Evolutionary conservation across 345 rosid genomes (phyloP), one percentile per base, ranked within the genome.

Genomic region (Moricandia arvensis): DNA sequence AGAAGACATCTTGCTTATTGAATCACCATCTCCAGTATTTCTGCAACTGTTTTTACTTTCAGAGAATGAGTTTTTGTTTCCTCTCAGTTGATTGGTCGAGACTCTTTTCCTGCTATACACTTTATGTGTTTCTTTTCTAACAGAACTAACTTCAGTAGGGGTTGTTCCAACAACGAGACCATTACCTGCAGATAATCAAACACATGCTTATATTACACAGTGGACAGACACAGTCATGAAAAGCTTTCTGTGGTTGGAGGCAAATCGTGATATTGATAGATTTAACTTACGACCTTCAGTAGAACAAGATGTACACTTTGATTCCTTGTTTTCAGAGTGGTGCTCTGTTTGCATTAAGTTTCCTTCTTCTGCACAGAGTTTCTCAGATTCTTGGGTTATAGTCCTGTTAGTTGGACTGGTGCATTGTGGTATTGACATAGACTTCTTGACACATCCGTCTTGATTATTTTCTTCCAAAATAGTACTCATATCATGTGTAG

Each of bases 81-180:
- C 61, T 69, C 43, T 61, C 67, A 69, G 59, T 60, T 73, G 68
- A 67, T 62, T 34, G 51, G 71, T 61, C 65, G 80, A 70, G 75
- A 83, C 75, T 61, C 78, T 84, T 66, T 78, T 90, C 76, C 91
- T 83, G 62, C 69, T 66, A 67, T 90, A 90, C 35, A 88, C 87
- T 75, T 68, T 86, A 69, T 68, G 72, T 16, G 69, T 79, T 72
- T 63, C 68, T 80, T 80, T 63, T 33, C 54, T 63, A 45, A 38
- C 37, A 33, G 83, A 76, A 45, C 41, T 59, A 51, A 60, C 63
- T 66, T 73, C 72, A 63, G 59, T 54, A 55, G 77, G 58, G 64
- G 59, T 54, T 54, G 60, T 54, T 41, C 31, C 51, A 53, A 37
- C 53, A 45, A 17, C 30, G 8, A 38, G 34, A 72, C 21, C 59